Percentiles rank a stretch among this genome's conserved stretches.
Conservation (phyloP, 768 basidiomycete genomes). For the Lactifluus hygrophoroides region DNA sequence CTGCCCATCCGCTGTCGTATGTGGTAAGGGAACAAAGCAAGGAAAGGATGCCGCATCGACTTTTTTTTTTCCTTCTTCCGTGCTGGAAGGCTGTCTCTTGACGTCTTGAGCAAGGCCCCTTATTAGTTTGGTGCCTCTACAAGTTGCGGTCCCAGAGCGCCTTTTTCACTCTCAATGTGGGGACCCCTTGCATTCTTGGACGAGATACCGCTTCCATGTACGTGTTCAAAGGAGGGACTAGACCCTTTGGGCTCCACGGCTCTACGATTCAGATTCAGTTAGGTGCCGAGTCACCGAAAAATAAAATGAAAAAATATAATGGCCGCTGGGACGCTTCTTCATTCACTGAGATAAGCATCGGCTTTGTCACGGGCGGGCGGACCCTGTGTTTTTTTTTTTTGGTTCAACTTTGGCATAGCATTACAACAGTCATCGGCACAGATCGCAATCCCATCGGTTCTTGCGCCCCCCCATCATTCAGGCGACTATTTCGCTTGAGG, state of each 20-base stretch:
- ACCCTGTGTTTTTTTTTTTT: background rate
- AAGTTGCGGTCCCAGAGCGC: conserved; percentile 14
- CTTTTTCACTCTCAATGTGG: conserved; percentile 9
- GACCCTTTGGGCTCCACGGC: conserved; percentile 11
- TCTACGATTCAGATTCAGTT: background rate
- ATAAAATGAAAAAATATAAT: too few relatives aligned
- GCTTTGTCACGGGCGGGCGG: background rate
- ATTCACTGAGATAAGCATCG: conserved; percentile 15
- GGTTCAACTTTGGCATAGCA: background rate
- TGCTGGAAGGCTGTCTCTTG: conserved; percentile 14
- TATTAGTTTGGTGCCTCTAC: conserved; percentile 1
- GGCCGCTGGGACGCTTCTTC: background rate
- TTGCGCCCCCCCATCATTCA: background rate
- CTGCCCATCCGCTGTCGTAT: conserved; percentile 12
- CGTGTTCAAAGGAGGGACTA: conserved; percentile 10
- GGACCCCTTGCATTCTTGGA: conserved; percentile 11
- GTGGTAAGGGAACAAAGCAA: background rate
- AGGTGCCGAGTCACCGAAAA: conserved; percentile 2
- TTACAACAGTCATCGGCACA: background rate
- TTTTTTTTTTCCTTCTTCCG: background rate
- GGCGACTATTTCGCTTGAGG: background rate
- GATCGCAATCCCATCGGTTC: background rate
- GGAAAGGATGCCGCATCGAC: conserved; percentile 12
- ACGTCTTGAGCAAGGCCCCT: conserved; percentile 4
- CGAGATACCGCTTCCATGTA: conserved; percentile 15